Conservation (phyloP, 345 rosid genomes). For the Xanthoceras sorbifolium region DNA sequence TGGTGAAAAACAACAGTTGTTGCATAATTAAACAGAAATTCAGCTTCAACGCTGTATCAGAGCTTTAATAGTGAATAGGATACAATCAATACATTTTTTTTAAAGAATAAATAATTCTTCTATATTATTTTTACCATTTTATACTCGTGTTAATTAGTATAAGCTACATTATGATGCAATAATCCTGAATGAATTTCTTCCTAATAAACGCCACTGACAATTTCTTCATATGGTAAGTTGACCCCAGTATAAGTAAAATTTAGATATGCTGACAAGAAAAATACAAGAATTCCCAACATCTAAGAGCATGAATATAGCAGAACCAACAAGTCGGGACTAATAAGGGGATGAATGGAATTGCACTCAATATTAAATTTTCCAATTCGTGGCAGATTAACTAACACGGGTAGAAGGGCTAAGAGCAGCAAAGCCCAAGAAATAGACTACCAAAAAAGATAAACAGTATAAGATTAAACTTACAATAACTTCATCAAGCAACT, state of each 20-base stretch:
- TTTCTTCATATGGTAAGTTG: too few species aligned
- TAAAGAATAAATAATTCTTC: too few species aligned
- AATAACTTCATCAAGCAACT: slow-evolving; percentile 95
- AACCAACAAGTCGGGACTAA: background rate
- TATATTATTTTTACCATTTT: background rate
- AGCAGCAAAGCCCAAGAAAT: slow-evolving; percentile 3
- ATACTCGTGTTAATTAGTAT: background rate
- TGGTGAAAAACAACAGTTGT: slow-evolving; percentile 29
- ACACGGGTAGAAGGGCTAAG: too few species aligned
- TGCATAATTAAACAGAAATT: slow-evolving; percentile 2
- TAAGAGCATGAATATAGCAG: background rate
- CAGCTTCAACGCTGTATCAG: background rate
- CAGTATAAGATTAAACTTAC: slow-evolving; percentile 48
- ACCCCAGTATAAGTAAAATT: background rate
- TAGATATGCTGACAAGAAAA: background rate
- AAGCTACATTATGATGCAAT: background rate
- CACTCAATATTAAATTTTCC: too few species aligned
- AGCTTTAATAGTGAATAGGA: background rate
- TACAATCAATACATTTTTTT: background rate
- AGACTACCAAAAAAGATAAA: background rate
- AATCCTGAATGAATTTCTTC: background rate
- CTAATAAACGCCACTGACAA: background rate
- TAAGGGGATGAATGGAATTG: background rate
- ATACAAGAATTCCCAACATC: background rate
- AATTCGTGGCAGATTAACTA: background rate